phyloP scores from a whole-genome alignment of 1,284 basidiomycete genomes.

The Porphyrellus sp. region DNA sequence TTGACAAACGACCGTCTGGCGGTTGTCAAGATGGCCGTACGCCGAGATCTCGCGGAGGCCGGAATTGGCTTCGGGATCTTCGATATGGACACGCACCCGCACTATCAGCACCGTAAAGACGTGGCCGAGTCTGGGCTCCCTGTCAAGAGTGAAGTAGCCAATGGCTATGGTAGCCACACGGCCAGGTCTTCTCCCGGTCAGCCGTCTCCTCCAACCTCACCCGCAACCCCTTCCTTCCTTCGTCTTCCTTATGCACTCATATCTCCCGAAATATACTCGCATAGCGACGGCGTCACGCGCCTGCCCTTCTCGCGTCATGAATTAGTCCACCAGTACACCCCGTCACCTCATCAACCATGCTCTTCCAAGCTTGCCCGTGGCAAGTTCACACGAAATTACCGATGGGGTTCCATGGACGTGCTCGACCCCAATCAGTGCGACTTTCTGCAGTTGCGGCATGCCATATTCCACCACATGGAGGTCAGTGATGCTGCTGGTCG shows the following conservation, averaged over 20 bases:
- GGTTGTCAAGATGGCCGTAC: conserved; percentile 72
- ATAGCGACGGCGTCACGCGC: conserved; percentile 70
- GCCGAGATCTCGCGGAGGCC: conserved; percentile 71
- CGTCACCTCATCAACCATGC: conserved; percentile 42
- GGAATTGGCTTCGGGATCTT: conserved; percentile 85
- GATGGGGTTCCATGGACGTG: conserved; percentile 78
- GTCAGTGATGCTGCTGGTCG: conserved; percentile 41
- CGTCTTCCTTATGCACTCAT: conserved; percentile 74
- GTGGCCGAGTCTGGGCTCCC: conserved; percentile 38
- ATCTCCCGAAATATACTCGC: conserved; percentile 76
- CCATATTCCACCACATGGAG: conserved; percentile 81
- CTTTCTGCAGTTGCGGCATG: conserved; percentile 67
- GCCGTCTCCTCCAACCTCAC: conserved; percentile 60
- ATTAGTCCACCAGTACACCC: conserved; percentile 65
- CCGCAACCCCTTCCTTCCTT: conserved; percentile 52
- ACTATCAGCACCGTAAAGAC: conserved; percentile 45
- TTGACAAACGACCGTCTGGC: conserved; percentile 85
- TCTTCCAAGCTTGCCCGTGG: conserved; percentile 51
- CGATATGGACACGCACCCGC: conserved; percentile 58
- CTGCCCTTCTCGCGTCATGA: conserved; percentile 57
- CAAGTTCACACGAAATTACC: conserved; percentile 65
- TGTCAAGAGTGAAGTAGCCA: conserved; percentile 44
- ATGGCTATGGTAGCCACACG: conserved; percentile 47
- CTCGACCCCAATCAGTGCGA: conserved; percentile 75
- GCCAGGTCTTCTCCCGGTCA: conserved; percentile 48